Base-by-base conservation (phyloP, 169 alveolate species). In the Perkinsus marinus region DNA sequence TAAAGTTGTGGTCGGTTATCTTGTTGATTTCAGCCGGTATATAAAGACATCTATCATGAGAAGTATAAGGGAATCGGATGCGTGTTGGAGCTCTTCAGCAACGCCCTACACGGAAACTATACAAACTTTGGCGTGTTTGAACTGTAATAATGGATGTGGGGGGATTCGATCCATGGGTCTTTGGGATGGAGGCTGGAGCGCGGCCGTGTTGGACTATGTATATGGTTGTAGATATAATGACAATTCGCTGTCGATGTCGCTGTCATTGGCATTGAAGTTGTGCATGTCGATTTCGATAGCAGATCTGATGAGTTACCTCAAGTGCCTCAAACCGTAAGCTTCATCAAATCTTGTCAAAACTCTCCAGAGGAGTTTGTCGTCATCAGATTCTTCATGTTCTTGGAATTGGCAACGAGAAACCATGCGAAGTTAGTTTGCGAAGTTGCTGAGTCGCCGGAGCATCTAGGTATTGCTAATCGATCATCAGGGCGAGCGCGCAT, bases 91-190 rank as follows among this genome's bases (percentile, higher is more conserved):
- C 95, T 97, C 93, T 94, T 97, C 89, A 95, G 97, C 92, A 97
- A 97, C 95, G 97, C 98, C 47, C 96, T 97, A 39, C 96, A 96
- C 41, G 99, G 99, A 7, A 97, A 96, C 92, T 97, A 97, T 92
- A 97, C 97, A 69, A 97, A 96, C 94, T 97, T 97, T 93, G 99
- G 98, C 0, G 98, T 97, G 39, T 97, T 97, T 39, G 98, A 97
- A 94, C 95, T 97, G 36, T 97, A 97, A 57, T 57, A 57, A 6
- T 10, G 46, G 10, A 10, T 13, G 79, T n/a, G n/a, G n/a, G 30
- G 79, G 79, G 79, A 16, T 57, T 57, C 34, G 79, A 57, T 13
- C 79, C 22, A 26, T 13, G 79, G 79, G 79, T 16, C 79, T 57
- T 57, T 16, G 79, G 79, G 34, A 19, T 57, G 37, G 7, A 0